A percentile compares a stretch with the other conserved stretches of the same genome.
These are phyloP conservation scores for Zygotorulaspora mrakii DNA, from an alignment of 1,139 yeast species.

Conservation along the genomic window DNA sequence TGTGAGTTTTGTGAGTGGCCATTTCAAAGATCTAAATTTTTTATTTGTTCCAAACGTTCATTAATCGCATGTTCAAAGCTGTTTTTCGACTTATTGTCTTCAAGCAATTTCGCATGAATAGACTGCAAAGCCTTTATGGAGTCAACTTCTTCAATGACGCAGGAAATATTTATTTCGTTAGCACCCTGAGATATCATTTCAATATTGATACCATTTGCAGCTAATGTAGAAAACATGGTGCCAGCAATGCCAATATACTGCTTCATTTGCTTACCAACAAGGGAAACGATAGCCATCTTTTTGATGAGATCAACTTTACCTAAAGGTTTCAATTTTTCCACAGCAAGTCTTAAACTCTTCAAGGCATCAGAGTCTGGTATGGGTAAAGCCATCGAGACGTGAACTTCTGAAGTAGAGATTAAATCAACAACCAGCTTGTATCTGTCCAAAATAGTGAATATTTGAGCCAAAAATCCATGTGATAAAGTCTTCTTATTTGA, in stretches of 20 bases:
- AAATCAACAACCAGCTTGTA: slow-evolving; percentile 87
- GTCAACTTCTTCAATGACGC: slow-evolving; percentile 83
- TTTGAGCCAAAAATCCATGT: slow-evolving; percentile 91
- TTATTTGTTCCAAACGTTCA: slow-evolving; percentile 36
- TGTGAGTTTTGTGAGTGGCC: no score
- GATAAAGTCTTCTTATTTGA: slow-evolving; percentile 89
- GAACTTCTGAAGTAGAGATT: slow-evolving; percentile 95
- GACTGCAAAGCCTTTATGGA: slow-evolving; percentile 82
- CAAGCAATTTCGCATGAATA: slow-evolving; percentile 74
- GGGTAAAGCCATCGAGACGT: slow-evolving; percentile 95
- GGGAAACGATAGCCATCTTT: slow-evolving; percentile 83
- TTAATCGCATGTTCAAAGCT: slow-evolving; percentile 33
- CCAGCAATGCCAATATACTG: slow-evolving; percentile 97
- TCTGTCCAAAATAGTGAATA: slow-evolving; percentile 80
- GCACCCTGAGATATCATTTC: slow-evolving; percentile 99
- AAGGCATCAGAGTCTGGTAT: slow-evolving; percentile 63
- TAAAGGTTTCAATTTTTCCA: slow-evolving; percentile 69
- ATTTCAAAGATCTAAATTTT: slow-evolving; percentile 29
- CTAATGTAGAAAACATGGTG: slow-evolving; percentile 90
- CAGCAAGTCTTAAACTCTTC: slow-evolving; percentile 59
- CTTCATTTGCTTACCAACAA: slow-evolving; percentile 96
- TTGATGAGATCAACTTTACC: slow-evolving; percentile 88
- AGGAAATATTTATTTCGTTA: slow-evolving; percentile 91
- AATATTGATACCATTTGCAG: slow-evolving; percentile 86
- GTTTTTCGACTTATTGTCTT: slow-evolving; percentile 30